Percentiles rank a stretch among this genome's conserved stretches.
These are phyloP conservation scores for Begonia loranthoides DNA, from an alignment of 306 rosid species.

Conservation along the genomic window DNA sequence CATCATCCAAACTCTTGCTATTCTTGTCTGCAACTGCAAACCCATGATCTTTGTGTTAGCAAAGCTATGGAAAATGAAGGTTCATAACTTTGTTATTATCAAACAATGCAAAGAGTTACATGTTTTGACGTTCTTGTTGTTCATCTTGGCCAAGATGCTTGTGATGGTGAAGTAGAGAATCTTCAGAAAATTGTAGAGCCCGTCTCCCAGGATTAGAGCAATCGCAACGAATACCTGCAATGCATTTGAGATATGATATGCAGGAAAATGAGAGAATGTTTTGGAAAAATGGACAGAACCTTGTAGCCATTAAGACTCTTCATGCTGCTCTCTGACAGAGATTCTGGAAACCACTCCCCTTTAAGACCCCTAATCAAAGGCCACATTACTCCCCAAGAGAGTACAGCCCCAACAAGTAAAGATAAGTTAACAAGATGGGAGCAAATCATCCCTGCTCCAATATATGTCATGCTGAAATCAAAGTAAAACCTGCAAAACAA, in stretches of 20 bases:
- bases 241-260: background rate
- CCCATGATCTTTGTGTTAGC: conserved; percentile 6
- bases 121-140: conserved; percentile 29
- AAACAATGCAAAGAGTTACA: conserved; percentile 20
- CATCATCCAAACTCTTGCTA: conserved; percentile 37
- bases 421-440: conserved; percentile 91
- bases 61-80: too few species aligned
- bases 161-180: conserved; percentile 45
- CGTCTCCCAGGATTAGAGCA: conserved; percentile 90
- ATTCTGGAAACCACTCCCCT: conserved; percentile 89
- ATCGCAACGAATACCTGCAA: conserved; percentile 87
- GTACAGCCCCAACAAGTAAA: conserved; percentile 73
- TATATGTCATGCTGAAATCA: conserved; percentile 90
- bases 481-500: conserved; percentile 76
- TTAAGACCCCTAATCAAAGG: conserved; percentile 65
- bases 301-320: conserved; percentile 90
- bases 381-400: conserved; percentile 99
- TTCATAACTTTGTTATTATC: too few species aligned
- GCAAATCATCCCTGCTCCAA: conserved; percentile 99
- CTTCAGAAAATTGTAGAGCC: conserved; percentile 85
- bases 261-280: too few species aligned
- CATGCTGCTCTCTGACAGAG: conserved; percentile 74
- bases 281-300: conserved; percentile 21
- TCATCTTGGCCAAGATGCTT: conserved; percentile 37
- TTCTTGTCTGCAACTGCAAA: conserved; percentile 37